Evolutionary conservation across 768 basidiomycete genomes (phyloP), one percentile per base, ranked within the genome.

Genomic region (Mycena rosella): DNA sequence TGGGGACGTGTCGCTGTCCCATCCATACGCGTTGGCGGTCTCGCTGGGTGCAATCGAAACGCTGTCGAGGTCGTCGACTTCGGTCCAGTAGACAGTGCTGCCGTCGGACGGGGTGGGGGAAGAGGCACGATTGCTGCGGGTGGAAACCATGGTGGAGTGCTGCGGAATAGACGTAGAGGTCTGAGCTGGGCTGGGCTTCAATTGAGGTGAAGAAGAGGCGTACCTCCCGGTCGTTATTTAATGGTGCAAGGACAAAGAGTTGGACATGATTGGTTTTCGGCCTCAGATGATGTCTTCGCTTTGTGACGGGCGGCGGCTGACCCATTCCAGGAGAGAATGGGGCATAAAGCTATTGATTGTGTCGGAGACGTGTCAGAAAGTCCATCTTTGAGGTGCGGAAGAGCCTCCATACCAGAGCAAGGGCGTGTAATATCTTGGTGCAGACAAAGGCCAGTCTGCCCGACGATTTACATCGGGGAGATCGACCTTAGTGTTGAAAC

Each of bases 91-190:
- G 2, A 34, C 1, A 7, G 30, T 30, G 51, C 51, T 52, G 13
- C 15, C 20, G 10, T 52, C 30, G 32, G 51, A 52, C 26, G 51
- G 51, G 51, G 51, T 52, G 29, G 51, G 51, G 30, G 51, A 52
- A 38, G n/a, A 22, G 14, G 54, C 17, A 20, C 54, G 22, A 24
- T 18, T 40, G 54, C 13, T 40, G 15, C 54, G 54, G n/a, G 54
- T 56, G 27, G 34, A 13, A 24, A 32, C 54, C 54, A 56, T 56
- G 26, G 22, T 22, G n/a, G 34, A 14, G 22, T 9, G 24, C 15
- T 40, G 22, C 5, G 53, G 36, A 1, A 15, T 26, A 18, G 15
- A 24, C 17, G 22, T 56, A 40, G 26, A 27, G 54, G n/a, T n/a
- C 38, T 4, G 9, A 42, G 13, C 8, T 17, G 18, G 38, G n/a